These are phyloP conservation scores for Diaporthe australafricana DNA, from an alignment of 2,329 filamentous ascomycete genomes.

Conservation along the genomic window DNA sequence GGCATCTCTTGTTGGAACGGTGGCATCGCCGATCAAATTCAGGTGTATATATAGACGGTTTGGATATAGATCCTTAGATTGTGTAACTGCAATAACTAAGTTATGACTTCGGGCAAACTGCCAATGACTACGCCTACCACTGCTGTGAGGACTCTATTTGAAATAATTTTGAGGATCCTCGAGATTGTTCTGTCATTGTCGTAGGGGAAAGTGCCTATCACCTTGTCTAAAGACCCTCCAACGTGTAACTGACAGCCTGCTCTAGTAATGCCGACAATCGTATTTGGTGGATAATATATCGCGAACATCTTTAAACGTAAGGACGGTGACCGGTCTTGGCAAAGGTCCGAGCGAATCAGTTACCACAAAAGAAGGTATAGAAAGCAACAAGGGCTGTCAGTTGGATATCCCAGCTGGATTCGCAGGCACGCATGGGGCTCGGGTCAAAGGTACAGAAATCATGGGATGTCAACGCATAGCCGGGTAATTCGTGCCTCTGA, in stretches of 20 bases:
- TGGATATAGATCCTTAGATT: background rate
- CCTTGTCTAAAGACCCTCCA: too few species aligned
- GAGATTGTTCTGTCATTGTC: background rate
- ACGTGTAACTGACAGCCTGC: background rate
- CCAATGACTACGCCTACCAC: background rate
- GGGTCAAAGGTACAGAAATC: background rate
- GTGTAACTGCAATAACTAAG: constrained; percentile 7
- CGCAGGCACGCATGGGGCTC: background rate
- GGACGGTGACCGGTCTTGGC: background rate
- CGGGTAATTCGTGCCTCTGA: background rate
- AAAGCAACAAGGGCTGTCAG: background rate
- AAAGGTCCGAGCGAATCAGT: background rate
- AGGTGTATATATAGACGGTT: constrained; percentile 21
- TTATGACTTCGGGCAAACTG: background rate
- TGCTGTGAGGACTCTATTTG: background rate
- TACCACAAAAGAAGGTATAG: background rate
- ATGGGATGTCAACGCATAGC: background rate
- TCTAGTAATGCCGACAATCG: background rate
- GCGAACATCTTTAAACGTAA: background rate
- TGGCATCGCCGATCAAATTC: constrained; percentile 16
- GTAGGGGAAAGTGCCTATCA: too few species aligned
- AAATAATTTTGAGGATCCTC: background rate
- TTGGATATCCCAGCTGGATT: too few species aligned
- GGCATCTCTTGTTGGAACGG: constrained; percentile 4
- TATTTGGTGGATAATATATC: background rate